Base-by-base conservation (phyloP, 1,284 basidiomycete genomes). In the Coniferiporia sulphurascens region DNA sequence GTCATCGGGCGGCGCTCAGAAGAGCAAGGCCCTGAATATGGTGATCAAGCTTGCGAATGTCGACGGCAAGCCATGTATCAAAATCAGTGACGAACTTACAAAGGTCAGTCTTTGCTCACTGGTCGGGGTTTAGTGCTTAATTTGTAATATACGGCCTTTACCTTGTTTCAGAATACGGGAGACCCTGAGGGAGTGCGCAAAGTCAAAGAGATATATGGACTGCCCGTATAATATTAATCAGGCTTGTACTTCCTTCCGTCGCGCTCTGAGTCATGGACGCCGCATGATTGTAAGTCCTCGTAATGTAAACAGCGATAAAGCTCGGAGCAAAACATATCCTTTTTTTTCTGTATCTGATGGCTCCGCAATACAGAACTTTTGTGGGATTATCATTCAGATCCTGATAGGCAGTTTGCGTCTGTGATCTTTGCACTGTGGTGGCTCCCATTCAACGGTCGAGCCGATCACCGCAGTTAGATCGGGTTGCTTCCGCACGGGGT, bases 21-120 rank as follows among this genome's bases (percentile, higher is more conserved):
- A 81, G 67, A 92, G 88, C 70, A 91, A 86, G 68, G 83, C 93
- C 22, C 74, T 97, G 63, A 96, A 95, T 68, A 97, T 97, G 71
- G 94, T 97, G 45, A 94, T 96, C 74, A 97, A 97, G 73, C 78
- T 98, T 6, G 81, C 83, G 35, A 80, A 83, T 50, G 86, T 95
- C 12, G 78, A 92, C 66, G 82, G 80, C 10, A 78, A 78, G 61
- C 84, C 85, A 1, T 95, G 93, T 65, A 84, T 98, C 64, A 98
- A 98, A 74, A 85, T 98, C 65, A 94, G 91, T 62, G 95, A 97
- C 71, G 94, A 97, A 66, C 72, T 89, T 61, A 86, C 78, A 5
- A 97, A 96, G 83, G 93, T 91, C 60, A 38, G 67, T 56, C 15
- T 17, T n/a, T 22, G 46, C 56, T 43, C 43, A 7, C 19, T 9